These are phyloP conservation scores for Podospora fimiseda DNA, from an alignment of 495 filamentous ascomycete genomes.

Conservation along the genomic window DNA sequence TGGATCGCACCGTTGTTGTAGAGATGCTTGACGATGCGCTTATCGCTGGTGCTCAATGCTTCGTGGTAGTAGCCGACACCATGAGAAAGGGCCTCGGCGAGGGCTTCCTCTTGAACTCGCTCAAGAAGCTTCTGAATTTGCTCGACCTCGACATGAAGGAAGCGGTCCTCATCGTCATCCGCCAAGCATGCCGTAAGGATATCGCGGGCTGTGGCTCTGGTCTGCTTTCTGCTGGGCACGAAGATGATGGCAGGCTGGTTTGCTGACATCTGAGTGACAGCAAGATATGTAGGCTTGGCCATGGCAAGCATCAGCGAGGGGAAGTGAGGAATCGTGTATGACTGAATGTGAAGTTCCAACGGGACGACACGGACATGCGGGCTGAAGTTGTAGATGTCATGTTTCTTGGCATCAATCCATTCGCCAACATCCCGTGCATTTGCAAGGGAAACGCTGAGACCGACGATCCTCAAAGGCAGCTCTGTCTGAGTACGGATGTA, in stretches of 20 bases:
- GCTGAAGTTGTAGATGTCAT: conserved; percentile 98
- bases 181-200: conserved; percentile 75
- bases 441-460: conserved; percentile 84
- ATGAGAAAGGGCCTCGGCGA: conserved; percentile 88
- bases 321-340: conserved; percentile 92
- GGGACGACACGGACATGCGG: conserved; percentile 81
- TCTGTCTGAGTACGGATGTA: conserved; percentile 87
- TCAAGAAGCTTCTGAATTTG: conserved; percentile 77
- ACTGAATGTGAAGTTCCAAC: conserved; percentile 91
- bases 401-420: conserved; percentile 98
- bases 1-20: conserved; percentile 91
- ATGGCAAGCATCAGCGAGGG: conserved; percentile 97
- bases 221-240: conserved; percentile 88
- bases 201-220: conserved; percentile 82
- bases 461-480: conserved; percentile 77
- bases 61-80: conserved; percentile 98
- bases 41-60: conserved; percentile 79
- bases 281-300: conserved; percentile 85
- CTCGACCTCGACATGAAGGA: conserved; percentile 72
- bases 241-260: conserved; percentile 89
- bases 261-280: conserved; percentile 74
- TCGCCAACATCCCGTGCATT: conserved; percentile 93
- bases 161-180: conserved; percentile 89
- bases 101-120: conserved; percentile 73
- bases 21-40: conserved; percentile 85